A percentile compares a stretch with the other conserved stretches of the same genome.
phyloP scores from a whole-genome alignment of 768 basidiomycete genomes.

The Rickenella mellea region DNA sequence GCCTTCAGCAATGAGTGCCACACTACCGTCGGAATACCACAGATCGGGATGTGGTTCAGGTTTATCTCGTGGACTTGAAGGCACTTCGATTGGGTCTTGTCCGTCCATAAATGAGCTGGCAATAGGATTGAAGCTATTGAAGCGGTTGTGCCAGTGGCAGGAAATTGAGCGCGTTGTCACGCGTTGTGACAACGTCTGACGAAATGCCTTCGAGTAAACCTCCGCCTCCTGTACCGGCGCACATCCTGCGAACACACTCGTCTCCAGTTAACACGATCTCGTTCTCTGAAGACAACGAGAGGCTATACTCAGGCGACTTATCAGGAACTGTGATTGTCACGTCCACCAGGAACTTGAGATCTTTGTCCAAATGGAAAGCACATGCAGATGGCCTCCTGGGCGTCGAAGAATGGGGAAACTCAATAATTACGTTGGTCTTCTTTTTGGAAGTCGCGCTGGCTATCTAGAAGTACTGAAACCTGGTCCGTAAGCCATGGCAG shows the following conservation, averaged over 20 bases:
- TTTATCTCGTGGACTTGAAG: no score
- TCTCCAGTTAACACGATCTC: slow-evolving; percentile 49
- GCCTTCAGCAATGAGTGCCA: slow-evolving; percentile 3
- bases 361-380: slow-evolving; percentile 66
- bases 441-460: not conserved
- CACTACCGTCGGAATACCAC: slow-evolving; percentile 7
- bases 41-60: no score
- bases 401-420: slow-evolving; percentile 60
- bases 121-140: no score
- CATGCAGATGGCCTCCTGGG: slow-evolving; percentile 74
- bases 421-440: slow-evolving; percentile 66
- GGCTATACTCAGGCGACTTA: slow-evolving; percentile 81
- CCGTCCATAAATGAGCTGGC: no score
- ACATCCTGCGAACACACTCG: slow-evolving; percentile 67
- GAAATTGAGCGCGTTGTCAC: no score
- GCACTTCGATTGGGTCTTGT: no score
- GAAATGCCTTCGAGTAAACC: no score
- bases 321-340: slow-evolving; percentile 71
- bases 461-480: not conserved
- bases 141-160: no score
- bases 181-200: no score
- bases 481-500: slow-evolving; percentile 54
- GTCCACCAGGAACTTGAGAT: slow-evolving; percentile 67
- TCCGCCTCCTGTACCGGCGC: slow-evolving; percentile 53
- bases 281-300: slow-evolving; percentile 64